Evolutionary conservation across 345 rosid genomes (phyloP).

Genomic region (Capsella bursapastoris): DNA sequence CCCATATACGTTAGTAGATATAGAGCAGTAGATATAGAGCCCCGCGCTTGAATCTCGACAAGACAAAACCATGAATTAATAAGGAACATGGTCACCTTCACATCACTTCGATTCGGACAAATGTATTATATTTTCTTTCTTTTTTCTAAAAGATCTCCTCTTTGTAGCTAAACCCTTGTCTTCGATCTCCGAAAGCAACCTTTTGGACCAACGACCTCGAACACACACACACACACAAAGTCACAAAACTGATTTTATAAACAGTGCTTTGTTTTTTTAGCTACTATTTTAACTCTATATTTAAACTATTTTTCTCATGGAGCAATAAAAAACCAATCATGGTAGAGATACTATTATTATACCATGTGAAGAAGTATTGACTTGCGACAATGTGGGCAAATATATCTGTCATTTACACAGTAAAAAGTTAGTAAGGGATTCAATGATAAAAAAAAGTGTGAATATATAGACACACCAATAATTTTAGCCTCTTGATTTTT

Average conservation of each 20-base stretch:
- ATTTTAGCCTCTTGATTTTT: constrained; percentile 9
- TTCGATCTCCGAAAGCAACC: constrained; percentile 36
- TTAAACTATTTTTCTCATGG: not conserved
- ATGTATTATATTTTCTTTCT: not conserved
- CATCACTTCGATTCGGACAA: constrained; percentile 47
- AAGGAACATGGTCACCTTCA: constrained; percentile 47
- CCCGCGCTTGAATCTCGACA: constrained; percentile 48
- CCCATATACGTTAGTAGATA: constrained; percentile 29
- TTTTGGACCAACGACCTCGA: constrained; percentile 47
- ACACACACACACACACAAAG: constrained; percentile 11
- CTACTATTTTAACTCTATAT: constrained; percentile 13
- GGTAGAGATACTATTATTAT: constrained; percentile 7
- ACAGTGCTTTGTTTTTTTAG: not conserved
- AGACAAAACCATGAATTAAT: constrained; percentile 45
- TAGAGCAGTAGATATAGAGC: constrained; percentile 47
- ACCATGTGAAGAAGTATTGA: constrained; percentile 9
- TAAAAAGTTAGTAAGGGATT: constrained; percentile 19
- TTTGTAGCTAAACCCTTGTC: constrained; percentile 33
- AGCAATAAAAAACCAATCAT: constrained; percentile 10
- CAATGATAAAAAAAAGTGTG: not conserved
- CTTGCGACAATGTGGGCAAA: constrained; percentile 21
- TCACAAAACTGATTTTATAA: not conserved
- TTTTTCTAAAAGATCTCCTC: not conserved
- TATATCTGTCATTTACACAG: constrained; percentile 23
- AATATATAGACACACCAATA: constrained; percentile 18